These are phyloP conservation scores for Saccharomycopsis sp. DNA, from an alignment of 805 yeast species.

Conservation along the genomic window DNA sequence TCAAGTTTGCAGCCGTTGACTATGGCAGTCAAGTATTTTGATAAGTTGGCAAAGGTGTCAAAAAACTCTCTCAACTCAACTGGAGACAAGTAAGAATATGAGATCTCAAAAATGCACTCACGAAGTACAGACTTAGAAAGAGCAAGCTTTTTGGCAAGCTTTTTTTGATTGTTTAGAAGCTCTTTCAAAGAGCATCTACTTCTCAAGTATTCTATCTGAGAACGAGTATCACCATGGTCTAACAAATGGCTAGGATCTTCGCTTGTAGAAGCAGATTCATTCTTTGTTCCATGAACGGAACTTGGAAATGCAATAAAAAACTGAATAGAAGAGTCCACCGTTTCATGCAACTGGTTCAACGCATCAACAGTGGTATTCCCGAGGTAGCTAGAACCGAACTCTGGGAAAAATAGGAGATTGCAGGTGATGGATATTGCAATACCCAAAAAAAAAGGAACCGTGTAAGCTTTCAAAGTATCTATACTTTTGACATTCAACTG, in stretches of 20 bases:
- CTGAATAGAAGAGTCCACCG: constrained; percentile 34
- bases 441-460: constrained; percentile 41
- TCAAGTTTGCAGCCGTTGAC: constrained; percentile 44
- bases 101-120: constrained; percentile 43
- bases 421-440: constrained; percentile 38
- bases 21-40: constrained; percentile 34
- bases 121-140: constrained; percentile 35
- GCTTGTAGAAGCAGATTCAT: neutral
- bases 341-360: constrained; percentile 34
- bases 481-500: constrained; percentile 29
- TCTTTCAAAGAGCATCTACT: constrained; percentile 26
- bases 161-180: constrained; percentile 30
- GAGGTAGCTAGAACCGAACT: constrained; percentile 43
- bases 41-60: constrained; percentile 28
- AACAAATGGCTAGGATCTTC: too few relatives aligned
- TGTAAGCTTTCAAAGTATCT: constrained; percentile 31
- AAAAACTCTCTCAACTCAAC: constrained; percentile 32
- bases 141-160: constrained; percentile 30
- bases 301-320: constrained; percentile 28
- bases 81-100: constrained; percentile 43
- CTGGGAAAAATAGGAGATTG: constrained; percentile 41
- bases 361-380: constrained; percentile 38
- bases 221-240: too few relatives aligned
- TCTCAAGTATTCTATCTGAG: neutral
- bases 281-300: neutral